Base-by-base conservation (phyloP, 1,284 basidiomycete species). In the Irpex sp. region DNA sequence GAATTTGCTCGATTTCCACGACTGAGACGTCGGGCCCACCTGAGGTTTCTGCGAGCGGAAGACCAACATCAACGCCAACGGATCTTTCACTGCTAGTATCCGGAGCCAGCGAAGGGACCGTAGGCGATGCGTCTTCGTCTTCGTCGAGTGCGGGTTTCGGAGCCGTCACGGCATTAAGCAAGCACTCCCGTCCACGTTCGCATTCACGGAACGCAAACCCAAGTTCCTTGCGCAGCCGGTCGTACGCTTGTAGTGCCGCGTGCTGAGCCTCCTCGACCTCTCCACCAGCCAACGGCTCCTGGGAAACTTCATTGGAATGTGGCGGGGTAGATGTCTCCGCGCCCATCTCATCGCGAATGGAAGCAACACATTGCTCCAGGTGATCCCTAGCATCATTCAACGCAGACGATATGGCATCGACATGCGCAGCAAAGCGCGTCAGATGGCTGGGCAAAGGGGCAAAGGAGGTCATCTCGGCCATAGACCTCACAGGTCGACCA, bases 181-280 rank as follows among this genome's bases (percentile, higher is more conserved):
- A 74, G 9, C 80, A 78, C 53, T 85, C 85, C 14, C 87, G 77
- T 0, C 90, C 90, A 4, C 91, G 81, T 71, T 93, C 90, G 67
- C 90, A 92, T 67, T 92, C 90, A 9, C 89, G 76, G 16, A 91
- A 73, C 0, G 88, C 90, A 33, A 86, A 73, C 6, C 89, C 90
- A 4, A 92, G 79, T 67, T 91, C 88, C 8, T 83, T 81, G 10
- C 90, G 80, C n/a, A 92, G 75, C 0, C 84, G 77, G 59, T 91
- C 90, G 69, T 90, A 91, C 6, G 88, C 83, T 56, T 82, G 80
- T 55, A 91, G 65, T 1, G 86, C 83, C 3, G 80, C 77, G 58
- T 79, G 74, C 23, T 78, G 75, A 58, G 69, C 64, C 28, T 61
- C 58, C 58, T 67, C 66, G 39, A 61, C 67, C 47, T 57, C 61